Evolutionary conservation across 2,329 filamentous ascomycete species (phyloP), one percentile per base, ranked within the genome.

Genomic region (Torrubiella hemipterigena): DNA sequence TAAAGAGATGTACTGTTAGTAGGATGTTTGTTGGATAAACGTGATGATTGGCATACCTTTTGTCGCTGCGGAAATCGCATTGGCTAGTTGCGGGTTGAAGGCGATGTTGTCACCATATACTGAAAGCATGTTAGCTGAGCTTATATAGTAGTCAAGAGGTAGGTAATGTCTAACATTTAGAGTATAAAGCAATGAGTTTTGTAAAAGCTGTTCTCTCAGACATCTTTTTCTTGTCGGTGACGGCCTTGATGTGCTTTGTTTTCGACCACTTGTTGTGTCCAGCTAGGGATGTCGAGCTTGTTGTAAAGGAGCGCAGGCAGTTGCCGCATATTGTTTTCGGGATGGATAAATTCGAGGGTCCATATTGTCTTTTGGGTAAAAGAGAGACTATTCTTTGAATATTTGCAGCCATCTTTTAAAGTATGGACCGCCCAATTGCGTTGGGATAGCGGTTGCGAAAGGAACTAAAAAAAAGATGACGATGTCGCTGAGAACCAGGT

Each of bases 211-310:
- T 72, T 18, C 86, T 77, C 43, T 78, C 67, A 26, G 69, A 69
- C 56, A 76, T 84, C 57, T 87, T 94, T 44, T 78, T 77, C 36
- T 69, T 69, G 54, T 98, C 91, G 35, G 78, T 81, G 38, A 79
- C 83, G 31, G 80, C 86, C 57, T 98, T 98, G 55, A 91, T 85
- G 55, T 96, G 91, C 50, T 80, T 83, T 59, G 95, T 96, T 49
- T 91, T 93, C 35, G 85, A 86, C 91, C 91, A 98, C 52, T 86
- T 81, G 56, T 80, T 94, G 59, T 94, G 86, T 11, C 86, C 86
- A 16, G 80, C 77, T 38, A 59, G 56, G 11, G 57, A 48, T 7
- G 45, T 35, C 7, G 63, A 41, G 12, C 61, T 65, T 12, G 60
- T 61, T 33, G 53, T 53, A 37, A 79, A 65, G 21, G 53, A 47